Base-by-base conservation (phyloP, 2,329 filamentous ascomycete species). In the Leptodontidium sp. region DNA sequence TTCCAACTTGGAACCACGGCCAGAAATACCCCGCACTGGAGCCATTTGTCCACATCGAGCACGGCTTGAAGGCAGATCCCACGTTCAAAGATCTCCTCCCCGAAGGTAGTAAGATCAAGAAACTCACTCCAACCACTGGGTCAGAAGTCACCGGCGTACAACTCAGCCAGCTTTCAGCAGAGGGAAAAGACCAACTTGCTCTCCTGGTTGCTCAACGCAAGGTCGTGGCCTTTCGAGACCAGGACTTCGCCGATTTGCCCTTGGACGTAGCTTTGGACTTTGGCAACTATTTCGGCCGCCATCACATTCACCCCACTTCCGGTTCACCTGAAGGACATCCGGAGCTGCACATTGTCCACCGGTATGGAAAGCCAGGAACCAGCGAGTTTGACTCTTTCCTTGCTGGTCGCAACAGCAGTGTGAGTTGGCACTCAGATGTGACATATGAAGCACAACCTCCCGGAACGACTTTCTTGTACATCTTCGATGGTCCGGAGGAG, bases 361-460 rank as follows among this genome's bases (percentile, higher is more conserved):
- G 92, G 21, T 64, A 68, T 21, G 88, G 88, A n/a, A 89, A 87
- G 64, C 81, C 86, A 68, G 89, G 91, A 57, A 38, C 52, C 1
- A 87, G 83, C 3, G 85, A 83, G 4, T 85, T 84, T 21, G 80
- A 85, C 21, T 83, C 86, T 62, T 91, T 90, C 79, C 88, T 93
- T 71, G 81, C 84, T 55, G 86, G 87, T 59, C 86, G 91, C 9
- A 93, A 91, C 2, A 94, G 90, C 80, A 91, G 90, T 0, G 88
- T 95, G 1, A 91, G 92, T 8, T 97, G 93, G 93, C 93, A 97
- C 81, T 91, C 90, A 0, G 93, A 97, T 74, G 90, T 97, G 1
- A 92, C 91, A 0, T 97, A 96, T 77, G 93, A 97, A 82, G 82
- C 87, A 73, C 93, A 97, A 81, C 93, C 93, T 0, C 93, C 93